These are phyloP conservation scores for Elongisporangium undulatum DNA, from an alignment of 352 stramenopile species.

Conservation along the genomic window DNA sequence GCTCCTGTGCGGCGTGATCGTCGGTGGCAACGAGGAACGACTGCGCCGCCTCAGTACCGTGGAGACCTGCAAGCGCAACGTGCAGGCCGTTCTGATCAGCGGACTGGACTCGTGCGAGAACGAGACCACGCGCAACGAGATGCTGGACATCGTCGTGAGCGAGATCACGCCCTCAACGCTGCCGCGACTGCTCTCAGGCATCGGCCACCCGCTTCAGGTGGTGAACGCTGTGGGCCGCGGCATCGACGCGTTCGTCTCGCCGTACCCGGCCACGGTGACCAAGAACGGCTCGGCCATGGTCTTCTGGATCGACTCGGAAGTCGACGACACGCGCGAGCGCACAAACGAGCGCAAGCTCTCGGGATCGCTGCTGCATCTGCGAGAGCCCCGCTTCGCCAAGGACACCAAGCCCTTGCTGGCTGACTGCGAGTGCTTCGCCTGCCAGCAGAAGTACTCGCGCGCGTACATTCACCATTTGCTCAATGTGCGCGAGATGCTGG, in stretches of 20 bases:
- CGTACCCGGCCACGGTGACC: slow-evolving; percentile 50
- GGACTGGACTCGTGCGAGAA: slow-evolving; percentile 45
- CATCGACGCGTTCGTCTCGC: slow-evolving; percentile 67
- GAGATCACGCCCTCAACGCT: slow-evolving; percentile 26
- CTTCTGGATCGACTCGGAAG: slow-evolving; percentile 47
- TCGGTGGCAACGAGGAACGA: slow-evolving; percentile 53
- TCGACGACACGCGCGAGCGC: slow-evolving; percentile 19
- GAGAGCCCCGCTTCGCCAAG: slow-evolving; percentile 53
- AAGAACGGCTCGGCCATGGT: slow-evolving; percentile 42
- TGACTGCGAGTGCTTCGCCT: slow-evolving; percentile 73
- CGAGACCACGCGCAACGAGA: slow-evolving; percentile 22
- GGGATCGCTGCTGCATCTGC: slow-evolving; percentile 57
- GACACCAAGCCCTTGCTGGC: slow-evolving; percentile 60
- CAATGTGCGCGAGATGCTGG: slow-evolving; percentile 90
- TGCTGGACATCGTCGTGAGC: slow-evolving; percentile 45
- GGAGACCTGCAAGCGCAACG: slow-evolving; percentile 63
- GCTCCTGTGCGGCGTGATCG: slow-evolving; percentile 57
- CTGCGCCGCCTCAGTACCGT: slow-evolving; percentile 44
- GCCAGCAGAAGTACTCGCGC: slow-evolving; percentile 57
- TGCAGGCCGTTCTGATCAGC: slow-evolving; percentile 65
- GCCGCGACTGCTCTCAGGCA: slow-evolving; percentile 57
- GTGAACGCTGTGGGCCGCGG: slow-evolving; percentile 42
- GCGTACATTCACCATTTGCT: slow-evolving; percentile 93
- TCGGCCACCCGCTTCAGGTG: slow-evolving; percentile 63
- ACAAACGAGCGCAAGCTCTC: slow-evolving; percentile 21